Evolutionary conservation across 129 eudicot genomes (phyloP).

Genomic region (Solidago caesia): DNA sequence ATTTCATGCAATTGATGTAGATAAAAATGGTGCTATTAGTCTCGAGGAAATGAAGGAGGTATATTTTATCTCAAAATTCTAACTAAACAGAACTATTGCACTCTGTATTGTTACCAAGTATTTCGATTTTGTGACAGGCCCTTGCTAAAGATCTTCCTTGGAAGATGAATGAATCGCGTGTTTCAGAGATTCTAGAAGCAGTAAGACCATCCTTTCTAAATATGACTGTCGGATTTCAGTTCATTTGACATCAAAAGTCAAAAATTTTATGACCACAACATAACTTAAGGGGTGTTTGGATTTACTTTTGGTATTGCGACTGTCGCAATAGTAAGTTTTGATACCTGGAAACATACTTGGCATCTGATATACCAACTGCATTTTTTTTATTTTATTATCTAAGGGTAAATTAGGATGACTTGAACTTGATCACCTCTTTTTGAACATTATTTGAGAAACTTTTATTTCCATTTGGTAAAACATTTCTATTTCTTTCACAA

Average conservation of each 20-base stretch:
- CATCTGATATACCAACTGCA: no score
- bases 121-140: conserved; percentile 50
- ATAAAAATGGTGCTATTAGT: conserved; percentile 87
- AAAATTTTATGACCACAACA: neutral
- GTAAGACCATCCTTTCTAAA: conserved; percentile 37
- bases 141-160: conserved; percentile 96
- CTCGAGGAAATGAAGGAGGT: conserved; percentile 99
- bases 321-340: no score
- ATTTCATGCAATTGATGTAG: conserved; percentile 93
- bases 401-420: no score
- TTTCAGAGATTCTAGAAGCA: conserved; percentile 81
- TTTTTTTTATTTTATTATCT: no score
- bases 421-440: no score
- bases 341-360: no score
- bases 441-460: no score
- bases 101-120: neutral
- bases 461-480: no score
- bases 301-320: no score
- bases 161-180: conserved; percentile 90
- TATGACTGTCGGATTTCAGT: neutral
- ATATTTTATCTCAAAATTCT: conserved; percentile 14
- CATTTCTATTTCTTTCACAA: no score
- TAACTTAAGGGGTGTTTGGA: no score
- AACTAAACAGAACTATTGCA: neutral
- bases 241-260: conserved; percentile 18